Percentiles rank a stretch among this genome's conserved stretches.
Conservation (phyloP, 2,329 filamentous ascomycete species). For the Diaporthe velutina region DNA sequence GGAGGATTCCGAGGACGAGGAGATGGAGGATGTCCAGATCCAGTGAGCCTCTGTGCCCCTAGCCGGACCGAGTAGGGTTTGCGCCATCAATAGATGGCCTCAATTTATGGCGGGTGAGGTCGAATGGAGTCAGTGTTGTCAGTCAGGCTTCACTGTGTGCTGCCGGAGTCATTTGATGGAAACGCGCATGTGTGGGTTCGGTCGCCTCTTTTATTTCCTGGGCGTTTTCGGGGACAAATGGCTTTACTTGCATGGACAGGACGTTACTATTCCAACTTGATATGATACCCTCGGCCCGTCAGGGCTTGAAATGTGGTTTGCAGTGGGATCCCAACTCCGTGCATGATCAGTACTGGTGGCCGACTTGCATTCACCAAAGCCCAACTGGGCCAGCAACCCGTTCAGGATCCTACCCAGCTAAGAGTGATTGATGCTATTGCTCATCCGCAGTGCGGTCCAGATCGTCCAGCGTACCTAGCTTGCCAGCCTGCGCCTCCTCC, state of each 20-base stretch:
- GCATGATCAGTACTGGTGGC: background rate
- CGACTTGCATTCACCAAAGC: no score
- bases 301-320: background rate
- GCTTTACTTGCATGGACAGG: conserved; percentile 22
- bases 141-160: background rate
- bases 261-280: conserved; percentile 17
- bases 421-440: conserved; percentile 13
- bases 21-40: conserved; percentile 78
- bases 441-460: conserved; percentile 37
- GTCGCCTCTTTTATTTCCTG: background rate
- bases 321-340: background rate
- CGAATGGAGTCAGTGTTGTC: background rate
- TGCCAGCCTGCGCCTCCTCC: conserved; percentile 44
- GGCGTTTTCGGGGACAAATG: conserved; percentile 14
- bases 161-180: background rate
- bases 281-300: conserved; percentile 19
- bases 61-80: background rate
- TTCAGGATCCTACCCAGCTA: background rate
- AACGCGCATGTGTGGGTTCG: background rate
- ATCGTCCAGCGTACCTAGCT: conserved; percentile 39
- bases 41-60: background rate
- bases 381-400: background rate
- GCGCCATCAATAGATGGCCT: background rate
- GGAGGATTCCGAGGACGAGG: conserved; percentile 72
- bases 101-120: background rate